These are phyloP conservation scores for Xylariaceae sp. DNA, from an alignment of 2,329 filamentous ascomycete genomes.

Conservation along the genomic window DNA sequence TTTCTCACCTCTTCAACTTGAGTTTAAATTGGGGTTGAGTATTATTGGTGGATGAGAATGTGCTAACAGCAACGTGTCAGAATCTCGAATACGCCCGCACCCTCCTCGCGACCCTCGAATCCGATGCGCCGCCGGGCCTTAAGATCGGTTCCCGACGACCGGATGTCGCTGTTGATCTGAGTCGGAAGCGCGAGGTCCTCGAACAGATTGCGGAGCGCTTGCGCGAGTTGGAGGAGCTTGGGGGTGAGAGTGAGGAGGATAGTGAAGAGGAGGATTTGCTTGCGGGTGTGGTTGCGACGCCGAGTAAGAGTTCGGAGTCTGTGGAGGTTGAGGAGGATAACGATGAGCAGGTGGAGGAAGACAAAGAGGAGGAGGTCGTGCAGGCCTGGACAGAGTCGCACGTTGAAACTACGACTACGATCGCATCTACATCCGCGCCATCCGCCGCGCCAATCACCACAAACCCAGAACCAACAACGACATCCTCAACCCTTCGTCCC, in stretches of 20 bases:
- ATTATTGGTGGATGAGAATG: neutral
- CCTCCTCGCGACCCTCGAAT: slow-evolving; percentile 65
- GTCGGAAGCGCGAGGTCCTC: slow-evolving; percentile 59
- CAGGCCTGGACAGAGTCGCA: slow-evolving; percentile 7
- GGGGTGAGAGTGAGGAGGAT: slow-evolving; percentile 36
- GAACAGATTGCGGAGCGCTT: slow-evolving; percentile 62
- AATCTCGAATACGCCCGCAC: slow-evolving; percentile 68
- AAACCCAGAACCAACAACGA: slow-evolving; percentile 20
- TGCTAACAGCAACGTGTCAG: slow-evolving; percentile 34
- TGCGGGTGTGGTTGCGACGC: slow-evolving; percentile 49
- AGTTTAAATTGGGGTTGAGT: too few relatives aligned
- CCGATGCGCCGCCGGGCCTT: slow-evolving; percentile 55
- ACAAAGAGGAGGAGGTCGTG: slow-evolving; percentile 22
- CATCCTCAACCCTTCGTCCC: slow-evolving; percentile 34
- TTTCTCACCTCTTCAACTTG: too few relatives aligned
- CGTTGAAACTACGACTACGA: slow-evolving; percentile 3
- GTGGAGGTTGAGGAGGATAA: slow-evolving; percentile 10
- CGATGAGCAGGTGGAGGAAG: slow-evolving; percentile 7
- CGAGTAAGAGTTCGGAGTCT: slow-evolving; percentile 48
- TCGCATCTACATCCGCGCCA: slow-evolving; percentile 10
- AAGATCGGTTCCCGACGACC: slow-evolving; percentile 48
- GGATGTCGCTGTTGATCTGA: slow-evolving; percentile 57
- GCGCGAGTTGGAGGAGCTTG: slow-evolving; percentile 61
- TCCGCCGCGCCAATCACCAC: slow-evolving; percentile 1
- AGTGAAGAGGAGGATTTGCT: slow-evolving; percentile 54